A percentile compares a stretch with the other conserved stretches of the same genome.
Evolutionary conservation across 345 rosid species (phyloP).

Genomic region (Populus tremula): DNA sequence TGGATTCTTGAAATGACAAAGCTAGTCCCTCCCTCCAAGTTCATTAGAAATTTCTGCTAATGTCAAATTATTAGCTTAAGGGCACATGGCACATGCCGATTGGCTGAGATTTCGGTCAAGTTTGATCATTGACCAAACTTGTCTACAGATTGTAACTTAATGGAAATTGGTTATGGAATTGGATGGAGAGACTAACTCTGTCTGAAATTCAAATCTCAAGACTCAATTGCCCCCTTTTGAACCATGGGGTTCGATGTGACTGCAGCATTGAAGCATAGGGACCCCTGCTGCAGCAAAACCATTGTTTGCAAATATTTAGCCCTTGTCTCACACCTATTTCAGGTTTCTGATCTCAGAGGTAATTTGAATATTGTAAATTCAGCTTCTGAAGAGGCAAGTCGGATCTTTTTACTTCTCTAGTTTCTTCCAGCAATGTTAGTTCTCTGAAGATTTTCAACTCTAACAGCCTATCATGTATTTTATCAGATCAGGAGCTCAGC

Average conservation of each 20-base stretch:
- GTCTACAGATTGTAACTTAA: neutral
- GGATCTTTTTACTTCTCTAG: conserved; percentile 13
- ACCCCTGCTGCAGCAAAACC: neutral
- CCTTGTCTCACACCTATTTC: conserved; percentile 25
- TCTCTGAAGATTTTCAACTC: conserved; percentile 15
- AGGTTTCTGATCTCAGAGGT: conserved; percentile 74
- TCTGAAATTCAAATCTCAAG: neutral
- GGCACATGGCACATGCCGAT: neutral
- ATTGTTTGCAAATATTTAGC: conserved; percentile 2
- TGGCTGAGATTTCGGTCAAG: neutral
- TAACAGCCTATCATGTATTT: conserved; percentile 14
- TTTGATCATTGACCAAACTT: neutral
- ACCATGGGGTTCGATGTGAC: neutral
- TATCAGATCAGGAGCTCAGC: conserved; percentile 61
- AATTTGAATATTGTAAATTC: conserved; percentile 57
- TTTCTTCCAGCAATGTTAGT: conserved; percentile 16
- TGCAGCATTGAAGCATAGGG: neutral
- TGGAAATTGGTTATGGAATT: neutral
- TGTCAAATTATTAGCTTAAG: neutral
- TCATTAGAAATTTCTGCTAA: neutral
- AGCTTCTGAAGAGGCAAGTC: conserved; percentile 71
- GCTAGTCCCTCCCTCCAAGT: neutral
- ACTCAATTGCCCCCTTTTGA: neutral
- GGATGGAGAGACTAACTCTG: neutral
- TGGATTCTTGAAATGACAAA: neutral